These are phyloP conservation scores for Starmera quercuum DNA, from an alignment of 805 yeast species.

Conservation along the genomic window DNA sequence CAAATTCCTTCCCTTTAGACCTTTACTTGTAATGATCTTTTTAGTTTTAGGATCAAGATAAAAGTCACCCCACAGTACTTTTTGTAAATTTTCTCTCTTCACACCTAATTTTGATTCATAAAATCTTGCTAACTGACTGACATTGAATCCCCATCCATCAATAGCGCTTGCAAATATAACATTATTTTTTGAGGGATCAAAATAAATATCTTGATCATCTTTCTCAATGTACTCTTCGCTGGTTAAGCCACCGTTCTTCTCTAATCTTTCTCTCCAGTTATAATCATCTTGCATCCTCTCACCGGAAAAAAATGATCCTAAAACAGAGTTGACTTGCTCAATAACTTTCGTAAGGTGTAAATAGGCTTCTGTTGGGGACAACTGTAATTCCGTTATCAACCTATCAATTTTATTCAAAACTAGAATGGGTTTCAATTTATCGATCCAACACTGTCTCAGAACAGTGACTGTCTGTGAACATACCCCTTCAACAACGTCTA, in stretches of 20 bases:
- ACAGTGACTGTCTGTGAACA: constrained; percentile 97
- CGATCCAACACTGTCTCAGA: constrained; percentile 91
- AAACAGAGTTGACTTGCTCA: constrained; percentile 91
- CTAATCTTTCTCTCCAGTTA: constrained; percentile 62
- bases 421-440: constrained; percentile 77
- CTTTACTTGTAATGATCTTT: constrained; percentile 63
- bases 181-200: constrained; percentile 80
- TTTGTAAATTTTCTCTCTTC: constrained; percentile 67
- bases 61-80: constrained; percentile 94
- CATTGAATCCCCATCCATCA: constrained; percentile 97
- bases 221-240: constrained; percentile 59
- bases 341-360: constrained; percentile 67
- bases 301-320: constrained; percentile 89
- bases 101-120: constrained; percentile 82
- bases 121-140: constrained; percentile 81
- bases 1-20: constrained; percentile 49
- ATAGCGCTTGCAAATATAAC: constrained; percentile 87
- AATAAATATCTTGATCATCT: constrained; percentile 77
- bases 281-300: constrained; percentile 87
- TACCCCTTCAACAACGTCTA: constrained; percentile 97
- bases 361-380: constrained; percentile 82
- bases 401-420: constrained; percentile 91
- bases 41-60: constrained; percentile 86
- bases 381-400: constrained; percentile 69
- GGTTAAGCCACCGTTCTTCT: constrained; percentile 26